Conservation (phyloP, 2,329 filamentous ascomycete genomes). For the Basipetospora chlamydospora region DNA sequence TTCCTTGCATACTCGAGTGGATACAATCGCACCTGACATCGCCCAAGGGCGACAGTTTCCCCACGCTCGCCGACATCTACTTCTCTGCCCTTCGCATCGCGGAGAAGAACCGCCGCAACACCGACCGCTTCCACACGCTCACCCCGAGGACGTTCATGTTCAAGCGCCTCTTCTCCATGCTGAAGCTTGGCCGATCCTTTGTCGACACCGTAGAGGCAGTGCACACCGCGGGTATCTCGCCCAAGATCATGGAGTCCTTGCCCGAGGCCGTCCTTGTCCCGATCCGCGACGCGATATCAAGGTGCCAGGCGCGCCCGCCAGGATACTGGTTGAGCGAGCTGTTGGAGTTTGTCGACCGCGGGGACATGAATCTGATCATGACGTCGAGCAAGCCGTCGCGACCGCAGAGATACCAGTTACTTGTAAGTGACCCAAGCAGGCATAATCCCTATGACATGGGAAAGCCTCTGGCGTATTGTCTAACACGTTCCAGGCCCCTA, state of each 20-base stretch:
- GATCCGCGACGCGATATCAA: constrained; percentile 69
- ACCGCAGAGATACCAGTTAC: constrained; percentile 16
- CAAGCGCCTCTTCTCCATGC: constrained; percentile 47
- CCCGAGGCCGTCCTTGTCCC: constrained; percentile 73
- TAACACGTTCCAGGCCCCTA: constrained; percentile 28
- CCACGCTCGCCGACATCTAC: constrained; percentile 30
- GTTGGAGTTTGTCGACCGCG: constrained; percentile 62
- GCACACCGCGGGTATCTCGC: constrained; percentile 52
- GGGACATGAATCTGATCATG: constrained; percentile 60
- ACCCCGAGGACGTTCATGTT: constrained; percentile 59
- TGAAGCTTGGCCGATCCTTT: constrained; percentile 35
- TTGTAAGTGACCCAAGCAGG: constrained; percentile 20
- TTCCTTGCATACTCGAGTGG: constrained; percentile 34
- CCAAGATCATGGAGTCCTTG: constrained; percentile 59
- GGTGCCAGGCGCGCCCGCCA: constrained; percentile 71
- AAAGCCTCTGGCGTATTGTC: too few species aligned
- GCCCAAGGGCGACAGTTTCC: constrained; percentile 21
- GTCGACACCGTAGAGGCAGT: constrained; percentile 61
- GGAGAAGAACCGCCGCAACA: constrained; percentile 20
- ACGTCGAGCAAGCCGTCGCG: constrained; percentile 25
- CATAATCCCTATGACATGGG: not conserved
- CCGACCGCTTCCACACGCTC: constrained; percentile 28
- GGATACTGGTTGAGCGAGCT: constrained; percentile 58
- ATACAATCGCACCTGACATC: constrained; percentile 31
- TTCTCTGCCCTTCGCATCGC: constrained; percentile 21